Base-by-base conservation (phyloP, 768 basidiomycete genomes). In the Hypsizygus marmoreus region DNA sequence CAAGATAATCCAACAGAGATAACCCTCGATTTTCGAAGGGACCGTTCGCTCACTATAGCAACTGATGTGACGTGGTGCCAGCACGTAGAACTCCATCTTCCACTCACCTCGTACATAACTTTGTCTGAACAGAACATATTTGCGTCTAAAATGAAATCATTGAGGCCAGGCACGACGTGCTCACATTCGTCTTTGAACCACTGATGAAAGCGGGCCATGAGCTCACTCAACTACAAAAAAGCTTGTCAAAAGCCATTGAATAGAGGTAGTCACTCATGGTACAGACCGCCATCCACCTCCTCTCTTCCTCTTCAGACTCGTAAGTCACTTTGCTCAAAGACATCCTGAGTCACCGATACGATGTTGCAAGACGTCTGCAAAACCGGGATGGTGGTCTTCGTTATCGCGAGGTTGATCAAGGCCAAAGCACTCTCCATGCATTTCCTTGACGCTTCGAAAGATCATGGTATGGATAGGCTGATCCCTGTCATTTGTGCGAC, bases 1-100 rank as follows among this genome's bases (percentile, higher is more conserved):
- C 53, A 19, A 81, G 66, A 54, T 75, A 80, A 28, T 58, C 47
- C 7, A 53, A 26, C 9, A 79, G 62, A 7, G 64, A 68, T 55
- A 77, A 61, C 8, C 74, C 75, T 17, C 60, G 64, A 19, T 64
- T 57, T 28, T 55, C 63, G 56, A 74, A 80, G 1, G 75, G 72
- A 10, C 76, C 76, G 57, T 81, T 78, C 30, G 77, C 75, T 1
- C 77, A 62, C 80, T 81, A 23, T 24, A 22, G 34, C 33, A 39
- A 38, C 17, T 7, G 37, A 32, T 11, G 29, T 4, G 9, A 16
- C 4, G 20, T 42, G 23, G 10, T 2, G 17, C 19, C 28, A 16
- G 12, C 13, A 36, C 13, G 40, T 22, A 32, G 17, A 29, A 24
- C 19, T 20, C 11, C 19, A 29, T n/a, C n/a, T n/a, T n/a, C 5